Base-by-base conservation (phyloP, 2,329 filamentous ascomycete genomes). In the Aspergillus nomiae region DNA sequence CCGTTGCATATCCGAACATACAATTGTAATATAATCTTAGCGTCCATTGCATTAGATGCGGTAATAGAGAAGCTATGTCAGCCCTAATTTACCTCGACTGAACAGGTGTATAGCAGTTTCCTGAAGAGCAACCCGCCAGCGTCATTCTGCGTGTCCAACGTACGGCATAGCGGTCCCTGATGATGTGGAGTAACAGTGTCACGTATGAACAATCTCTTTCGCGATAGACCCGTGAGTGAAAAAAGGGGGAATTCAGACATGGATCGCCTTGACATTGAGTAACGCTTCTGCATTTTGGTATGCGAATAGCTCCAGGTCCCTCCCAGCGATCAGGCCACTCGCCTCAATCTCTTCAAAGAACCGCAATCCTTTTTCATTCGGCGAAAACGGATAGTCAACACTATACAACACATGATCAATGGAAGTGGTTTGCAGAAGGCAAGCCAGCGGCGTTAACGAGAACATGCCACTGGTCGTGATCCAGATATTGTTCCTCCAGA, bases 201-300 rank as follows among this genome's bases (percentile, higher is more conserved):
- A n/a, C 38, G 16, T 16, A 19, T 41, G n/a, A 41, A 41, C 7
- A 41, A 12, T 10, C 43, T 24, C 5, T 11, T 12, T 21, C 12
- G 12, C 2, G 4, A n/a, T 11, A 21, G 5, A 11, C 43, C n/a
- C 9, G 4, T 24, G 19, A 21, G 8, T 10, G 21, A n/a, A 5
- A 46, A 24, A 5, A 12, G 12, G 9, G 5, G 10, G 6, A 12
- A 14, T 16, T 26, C 45, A 48, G 0, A 32, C 9, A n/a, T n/a
- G 21, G 2, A 14, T 50, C 21, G 30, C 73, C 59, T 74, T 76
- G 1, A 77, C 59, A 26, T 71, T 60, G 48, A 87, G 70, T 66
- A 86, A 69, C 38, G 72, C 77, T 69, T 84, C 81, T 4, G 84
- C 84, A 74, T 87, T 87, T 63, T 74, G 75, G 72, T 80, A 83